These are phyloP conservation scores for Globisporangium canariense DNA, from an alignment of 352 stramenopile genomes.

Conservation along the genomic window DNA sequence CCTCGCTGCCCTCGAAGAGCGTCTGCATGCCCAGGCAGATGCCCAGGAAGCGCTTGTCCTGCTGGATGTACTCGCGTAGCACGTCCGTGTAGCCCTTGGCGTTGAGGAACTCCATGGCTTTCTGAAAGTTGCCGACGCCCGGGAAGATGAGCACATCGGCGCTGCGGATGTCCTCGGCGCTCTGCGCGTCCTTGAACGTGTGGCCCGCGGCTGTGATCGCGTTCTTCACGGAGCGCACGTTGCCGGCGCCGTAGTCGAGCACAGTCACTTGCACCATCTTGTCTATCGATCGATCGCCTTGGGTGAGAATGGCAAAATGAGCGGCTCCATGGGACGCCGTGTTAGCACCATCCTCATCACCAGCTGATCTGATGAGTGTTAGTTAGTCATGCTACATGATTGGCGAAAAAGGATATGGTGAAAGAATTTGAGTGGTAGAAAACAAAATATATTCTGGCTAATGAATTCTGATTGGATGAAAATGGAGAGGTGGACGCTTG, in stretches of 20 bases:
- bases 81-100: constrained; percentile 85
- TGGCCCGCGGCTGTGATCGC: constrained; percentile 91
- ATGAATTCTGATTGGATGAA: not conserved
- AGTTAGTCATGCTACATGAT: not conserved
- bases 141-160: constrained; percentile 89
- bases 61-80: constrained; percentile 84
- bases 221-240: constrained; percentile 97
- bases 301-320: not conserved
- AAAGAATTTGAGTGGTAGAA: not conserved
- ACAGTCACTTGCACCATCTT: constrained; percentile 81
- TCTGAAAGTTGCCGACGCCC: constrained; percentile 76
- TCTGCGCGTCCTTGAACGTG: constrained; percentile 83
- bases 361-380: not conserved
- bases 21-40: constrained; percentile 99
- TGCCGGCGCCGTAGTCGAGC: constrained; percentile 98
- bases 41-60: constrained; percentile 92
- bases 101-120: constrained; percentile 92
- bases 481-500: not conserved
- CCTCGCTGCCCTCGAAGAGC: constrained; percentile 96
- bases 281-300: not conserved
- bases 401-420: not conserved
- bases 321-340: not conserved
- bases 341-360: not conserved
- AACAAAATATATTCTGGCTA: not conserved
- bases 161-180: constrained; percentile 86